A percentile compares a stretch with the other conserved stretches of the same genome.
Evolutionary conservation across 2,329 filamentous ascomycete species (phyloP).

Genomic region (Penicillium brasilianum): DNA sequence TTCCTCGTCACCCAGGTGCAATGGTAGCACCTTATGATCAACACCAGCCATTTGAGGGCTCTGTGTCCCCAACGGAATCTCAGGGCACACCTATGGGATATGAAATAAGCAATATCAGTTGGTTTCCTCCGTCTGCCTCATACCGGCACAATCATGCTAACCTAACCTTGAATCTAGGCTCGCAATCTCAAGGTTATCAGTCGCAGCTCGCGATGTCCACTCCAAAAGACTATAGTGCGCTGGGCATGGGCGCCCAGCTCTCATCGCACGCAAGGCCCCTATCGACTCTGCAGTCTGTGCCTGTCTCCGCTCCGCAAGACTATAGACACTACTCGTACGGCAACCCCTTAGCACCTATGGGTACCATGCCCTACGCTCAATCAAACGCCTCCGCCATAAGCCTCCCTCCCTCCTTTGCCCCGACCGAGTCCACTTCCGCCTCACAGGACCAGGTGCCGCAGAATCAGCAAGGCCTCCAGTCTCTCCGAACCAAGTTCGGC

Average conservation of each 20-base stretch:
- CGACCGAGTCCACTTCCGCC: conserved; percentile 33
- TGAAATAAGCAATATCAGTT: conserved; percentile 37
- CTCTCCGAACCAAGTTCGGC: conserved; percentile 36
- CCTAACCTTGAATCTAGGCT: conserved; percentile 26
- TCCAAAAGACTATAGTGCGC: conserved; percentile 31
- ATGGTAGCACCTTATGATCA: conserved; percentile 39
- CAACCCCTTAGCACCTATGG: conserved; percentile 35
- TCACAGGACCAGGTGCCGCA: conserved; percentile 34
- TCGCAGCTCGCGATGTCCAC: conserved; percentile 35
- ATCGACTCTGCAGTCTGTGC: conserved; percentile 37
- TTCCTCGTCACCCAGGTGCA: conserved; percentile 31
- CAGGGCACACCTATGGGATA: conserved; percentile 35
- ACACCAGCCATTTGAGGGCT: conserved; percentile 38
- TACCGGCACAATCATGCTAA: conserved; percentile 15
- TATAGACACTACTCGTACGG: conserved; percentile 43
- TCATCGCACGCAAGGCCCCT: conserved; percentile 35
- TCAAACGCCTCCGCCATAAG: conserved; percentile 44
- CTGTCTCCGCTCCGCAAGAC: conserved; percentile 41
- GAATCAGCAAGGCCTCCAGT: conserved; percentile 29
- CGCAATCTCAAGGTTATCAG: conserved; percentile 38
- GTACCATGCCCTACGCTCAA: conserved; percentile 39
- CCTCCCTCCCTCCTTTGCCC: conserved; percentile 41
- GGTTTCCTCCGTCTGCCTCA: conserved; percentile 8
- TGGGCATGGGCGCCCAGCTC: conserved; percentile 37
- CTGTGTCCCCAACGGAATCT: conserved; percentile 42